Conservation (phyloP, 2,329 filamentous ascomycete genomes). For the Apiospora sp. region DNA sequence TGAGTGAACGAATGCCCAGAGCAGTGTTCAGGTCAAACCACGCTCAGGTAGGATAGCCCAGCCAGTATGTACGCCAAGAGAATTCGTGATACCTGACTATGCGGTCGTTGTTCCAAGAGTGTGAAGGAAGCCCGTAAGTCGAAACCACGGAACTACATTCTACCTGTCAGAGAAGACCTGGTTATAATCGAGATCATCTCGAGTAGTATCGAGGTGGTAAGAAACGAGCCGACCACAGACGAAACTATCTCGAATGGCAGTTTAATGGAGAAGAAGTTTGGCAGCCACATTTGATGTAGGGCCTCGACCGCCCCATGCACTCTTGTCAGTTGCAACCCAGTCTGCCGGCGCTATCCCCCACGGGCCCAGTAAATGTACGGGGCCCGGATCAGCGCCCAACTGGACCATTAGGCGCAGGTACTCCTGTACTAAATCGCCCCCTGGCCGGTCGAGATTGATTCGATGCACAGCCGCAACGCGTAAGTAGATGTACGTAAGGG, state of each 20-base stretch:
- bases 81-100: too few relatives aligned
- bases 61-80: background rate
- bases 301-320: background rate
- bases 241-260: background rate
- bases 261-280: background rate
- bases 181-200: background rate
- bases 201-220: too few relatives aligned
- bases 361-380: background rate
- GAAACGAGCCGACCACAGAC: background rate
- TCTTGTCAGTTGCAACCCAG: slow-evolving; percentile 6
- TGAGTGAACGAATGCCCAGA: background rate
- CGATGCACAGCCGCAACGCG: slow-evolving; percentile 2
- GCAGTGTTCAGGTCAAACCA: background rate
- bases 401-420: slow-evolving; percentile 1
- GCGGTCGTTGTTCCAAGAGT: background rate
- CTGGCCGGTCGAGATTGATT: background rate
- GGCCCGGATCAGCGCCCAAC: slow-evolving; percentile 10
- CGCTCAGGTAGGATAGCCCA: background rate
- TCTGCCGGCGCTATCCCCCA: slow-evolving; percentile 14
- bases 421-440: background rate
- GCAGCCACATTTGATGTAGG: background rate
- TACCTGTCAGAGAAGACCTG: background rate
- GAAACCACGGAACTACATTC: background rate
- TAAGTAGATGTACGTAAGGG: slow-evolving; percentile 2
- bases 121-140: background rate